Evolutionary conservation across 306 rosid species (phyloP), one percentile per base, ranked within the genome.

Genomic region (cucumber (Cucumis sativus)): DNA sequence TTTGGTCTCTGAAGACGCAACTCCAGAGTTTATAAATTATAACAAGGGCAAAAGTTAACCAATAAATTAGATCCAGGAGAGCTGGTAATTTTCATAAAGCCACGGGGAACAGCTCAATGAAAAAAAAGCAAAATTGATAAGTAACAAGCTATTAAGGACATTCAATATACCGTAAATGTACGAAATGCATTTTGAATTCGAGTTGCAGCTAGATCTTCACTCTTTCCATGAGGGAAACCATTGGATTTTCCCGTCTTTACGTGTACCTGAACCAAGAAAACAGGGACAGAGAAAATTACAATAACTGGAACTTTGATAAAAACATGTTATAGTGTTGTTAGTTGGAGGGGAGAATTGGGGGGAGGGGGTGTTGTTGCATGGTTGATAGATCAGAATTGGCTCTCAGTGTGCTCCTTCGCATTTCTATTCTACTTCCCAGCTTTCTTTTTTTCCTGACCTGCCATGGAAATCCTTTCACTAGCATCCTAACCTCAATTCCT

Each of bases 151-250:
- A 71, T 7, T 71, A 12, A 10, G 61, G 25, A 71, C 39, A 43
- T 71, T 49, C 76, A 28, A 71, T 49, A 17, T 69, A 77, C 88
- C 79, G 75, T 62, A 75, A 85, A 87, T 74, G 89, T 80, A 28
- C 86, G 91, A 83, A 93, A 90, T 71, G 91, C 92, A 72, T 89
- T 81, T 80, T 93, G 92, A 88, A 88, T 89, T 79, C 85, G 85
- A 69, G 90, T 83, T 49, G 91, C 96, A 64, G 96, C 96, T 74
- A 79, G 14, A 37, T 92, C 75, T 70, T 85, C 80, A 8, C 77
- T 49, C 71, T 78, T 81, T 54, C 67, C 41, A 71, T 57, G 69
- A 1, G 79, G 11, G 11, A 81, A 65, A 49, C 84, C 87, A 55
- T 77, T 77, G 67, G 78, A 25, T 23, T 58, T 67, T 77, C 85